A percentile compares a stretch with the other conserved stretches of the same genome.
Conservation (phyloP, 1,284 basidiomycete genomes). For the Megacollybia platyphylla region DNA sequence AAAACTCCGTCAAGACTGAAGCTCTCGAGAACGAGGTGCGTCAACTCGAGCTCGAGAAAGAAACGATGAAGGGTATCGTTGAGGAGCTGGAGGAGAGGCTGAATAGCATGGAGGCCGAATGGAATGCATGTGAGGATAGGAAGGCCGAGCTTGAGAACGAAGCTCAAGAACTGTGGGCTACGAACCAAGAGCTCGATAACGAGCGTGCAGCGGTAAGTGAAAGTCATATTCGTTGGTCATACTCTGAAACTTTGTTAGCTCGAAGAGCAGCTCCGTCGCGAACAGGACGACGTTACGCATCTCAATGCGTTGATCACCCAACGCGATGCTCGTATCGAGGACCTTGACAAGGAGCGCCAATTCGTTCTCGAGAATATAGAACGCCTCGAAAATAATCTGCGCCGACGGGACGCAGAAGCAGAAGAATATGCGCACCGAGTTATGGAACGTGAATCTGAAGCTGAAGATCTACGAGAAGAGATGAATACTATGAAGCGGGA, state of each 20-base stretch:
- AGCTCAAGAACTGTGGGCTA: constrained; percentile 32
- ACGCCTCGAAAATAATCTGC: constrained; percentile 45
- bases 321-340: constrained; percentile 37
- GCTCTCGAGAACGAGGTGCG: constrained; percentile 16
- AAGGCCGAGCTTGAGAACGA: constrained; percentile 41
- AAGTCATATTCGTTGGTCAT: constrained; percentile 3
- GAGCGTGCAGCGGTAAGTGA: constrained; percentile 39
- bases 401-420: constrained; percentile 37
- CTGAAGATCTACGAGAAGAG: constrained; percentile 41
- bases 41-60: constrained; percentile 28
- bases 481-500: constrained; percentile 41
- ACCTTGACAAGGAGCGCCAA: constrained; percentile 44
- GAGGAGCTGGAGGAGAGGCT: constrained; percentile 28
- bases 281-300: constrained; percentile 32
- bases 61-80: constrained; percentile 25
- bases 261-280: constrained; percentile 30
- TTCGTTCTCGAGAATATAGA: constrained; percentile 34
- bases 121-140: constrained; percentile 40
- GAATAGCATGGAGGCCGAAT: constrained; percentile 38
- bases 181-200: constrained; percentile 37
- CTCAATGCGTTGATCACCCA: constrained; percentile 39
- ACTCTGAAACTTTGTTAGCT: not conserved
- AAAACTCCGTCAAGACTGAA: constrained; percentile 29
- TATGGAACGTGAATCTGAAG: constrained; percentile 25
- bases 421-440: constrained; percentile 24